Evolutionary conservation across 805 yeast species (phyloP).

Genomic region (Metschnikowia shivogae): DNA sequence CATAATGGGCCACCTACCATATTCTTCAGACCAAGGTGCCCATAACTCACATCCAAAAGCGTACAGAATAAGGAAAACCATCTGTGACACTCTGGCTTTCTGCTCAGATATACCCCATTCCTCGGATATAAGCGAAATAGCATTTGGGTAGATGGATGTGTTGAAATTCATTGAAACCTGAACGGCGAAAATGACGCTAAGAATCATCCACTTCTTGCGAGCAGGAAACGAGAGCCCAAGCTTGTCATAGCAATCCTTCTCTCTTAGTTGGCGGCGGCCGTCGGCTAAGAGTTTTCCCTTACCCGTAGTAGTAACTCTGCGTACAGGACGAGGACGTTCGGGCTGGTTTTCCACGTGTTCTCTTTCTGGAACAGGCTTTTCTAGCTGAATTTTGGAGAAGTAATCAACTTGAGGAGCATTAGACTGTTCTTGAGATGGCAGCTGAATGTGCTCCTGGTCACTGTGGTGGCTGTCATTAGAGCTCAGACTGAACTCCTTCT

Average conservation of each 20-base stretch:
- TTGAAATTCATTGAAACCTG: constrained; percentile 42
- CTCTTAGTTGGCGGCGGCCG: constrained; percentile 27
- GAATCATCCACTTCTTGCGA: constrained; percentile 32
- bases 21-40: constrained; percentile 37
- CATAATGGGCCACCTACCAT: constrained; percentile 33
- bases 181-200: constrained; percentile 34
- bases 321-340: constrained; percentile 5
- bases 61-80: constrained; percentile 28
- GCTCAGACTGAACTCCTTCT: background rate
- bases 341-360: constrained; percentile 1
- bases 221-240: constrained; percentile 31
- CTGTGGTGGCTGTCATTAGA: background rate
- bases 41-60: constrained; percentile 33
- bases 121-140: constrained; percentile 21
- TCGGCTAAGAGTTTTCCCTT: constrained; percentile 21
- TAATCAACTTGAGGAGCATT: background rate
- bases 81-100: constrained; percentile 24
- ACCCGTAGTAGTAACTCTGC: constrained; percentile 9
- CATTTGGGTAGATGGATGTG: constrained; percentile 30
- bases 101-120: constrained; percentile 21
- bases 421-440: background rate
- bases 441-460: background rate
- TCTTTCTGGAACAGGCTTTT: constrained; percentile 3
- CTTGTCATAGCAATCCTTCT: constrained; percentile 32
- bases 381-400: constrained; percentile 2